Evolutionary conservation across 805 yeast species (phyloP).

Genomic region (Wickerhamomyces chaumierensis): DNA sequence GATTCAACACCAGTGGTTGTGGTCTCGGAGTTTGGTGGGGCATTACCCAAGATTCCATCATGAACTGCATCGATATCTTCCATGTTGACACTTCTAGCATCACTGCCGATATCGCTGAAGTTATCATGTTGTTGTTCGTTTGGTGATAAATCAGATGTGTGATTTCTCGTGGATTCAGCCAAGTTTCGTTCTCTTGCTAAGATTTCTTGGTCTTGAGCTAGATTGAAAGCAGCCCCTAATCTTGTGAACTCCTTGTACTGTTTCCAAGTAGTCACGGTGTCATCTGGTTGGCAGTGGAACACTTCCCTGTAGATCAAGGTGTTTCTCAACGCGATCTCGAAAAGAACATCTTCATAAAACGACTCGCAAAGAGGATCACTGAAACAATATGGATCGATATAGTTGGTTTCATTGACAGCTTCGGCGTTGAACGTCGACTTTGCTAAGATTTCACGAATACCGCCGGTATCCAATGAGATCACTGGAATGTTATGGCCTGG

Average conservation of each 20-base stretch:
- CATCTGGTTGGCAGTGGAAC: conserved; percentile 93
- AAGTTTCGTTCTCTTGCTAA: conserved; percentile 2
- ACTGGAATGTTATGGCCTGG: conserved; percentile 25
- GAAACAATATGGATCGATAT: conserved; percentile 80
- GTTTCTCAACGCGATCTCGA: conserved; percentile 70
- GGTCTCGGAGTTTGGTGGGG: conserved; percentile 3
- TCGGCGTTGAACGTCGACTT: background rate
- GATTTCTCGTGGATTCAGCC: background rate
- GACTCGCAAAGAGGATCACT: conserved; percentile 77
- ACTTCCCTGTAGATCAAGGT: conserved; percentile 73
- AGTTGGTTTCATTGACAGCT: conserved; percentile 31
- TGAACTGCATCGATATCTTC: conserved; percentile 1
- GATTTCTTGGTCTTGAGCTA: conserved; percentile 21
- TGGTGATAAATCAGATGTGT: background rate
- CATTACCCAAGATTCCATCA: conserved; percentile 5
- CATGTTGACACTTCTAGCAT: background rate
- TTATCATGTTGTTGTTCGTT: background rate
- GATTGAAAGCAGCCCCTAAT: conserved; percentile 43
- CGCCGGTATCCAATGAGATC: conserved; percentile 31
- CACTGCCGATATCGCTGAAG: background rate
- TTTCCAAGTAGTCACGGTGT: conserved; percentile 79
- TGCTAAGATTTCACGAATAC: conserved; percentile 29
- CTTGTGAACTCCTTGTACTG: conserved; percentile 69
- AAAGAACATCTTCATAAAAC: conserved; percentile 83
- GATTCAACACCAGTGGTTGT: background rate